Conservation (phyloP, 805 yeast species). For the Nakazawaea ishiwadae region DNA sequence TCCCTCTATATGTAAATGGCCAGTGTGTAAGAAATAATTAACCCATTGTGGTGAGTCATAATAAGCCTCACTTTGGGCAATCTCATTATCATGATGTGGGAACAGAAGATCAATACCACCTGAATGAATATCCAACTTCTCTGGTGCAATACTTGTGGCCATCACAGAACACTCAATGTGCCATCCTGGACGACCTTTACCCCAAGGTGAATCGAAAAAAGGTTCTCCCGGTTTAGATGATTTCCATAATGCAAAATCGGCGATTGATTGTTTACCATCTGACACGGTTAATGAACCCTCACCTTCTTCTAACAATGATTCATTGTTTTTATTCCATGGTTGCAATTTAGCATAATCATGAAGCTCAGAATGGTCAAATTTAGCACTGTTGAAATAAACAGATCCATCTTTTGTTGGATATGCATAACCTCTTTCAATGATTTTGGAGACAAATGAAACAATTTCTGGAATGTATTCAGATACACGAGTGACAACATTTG, state of each 20-base stretch:
- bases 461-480: constrained; percentile 95
- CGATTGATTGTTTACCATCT: constrained; percentile 62
- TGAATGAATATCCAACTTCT: constrained; percentile 86
- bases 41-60: constrained; percentile 92
- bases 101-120: constrained; percentile 97
- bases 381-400: constrained; percentile 89
- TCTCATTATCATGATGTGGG: constrained; percentile 98
- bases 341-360: constrained; percentile 94
- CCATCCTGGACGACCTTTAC: constrained; percentile 98
- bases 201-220: constrained; percentile 94
- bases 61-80: constrained; percentile 95
- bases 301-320: constrained; percentile 85
- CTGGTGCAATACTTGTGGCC: constrained; percentile 88
- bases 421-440: constrained; percentile 78
- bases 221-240: constrained; percentile 97
- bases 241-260: constrained; percentile 97
- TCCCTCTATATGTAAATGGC: constrained; percentile 97
- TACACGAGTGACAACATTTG: constrained; percentile 87
- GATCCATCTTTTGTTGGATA: constrained; percentile 83
- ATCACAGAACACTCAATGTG: constrained; percentile 98
- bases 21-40: constrained; percentile 93
- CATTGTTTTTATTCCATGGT: constrained; percentile 95
- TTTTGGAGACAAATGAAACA: constrained; percentile 67
- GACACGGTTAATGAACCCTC: constrained; percentile 73
- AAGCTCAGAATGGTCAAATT: constrained; percentile 63